Evolutionary conservation across 1,139 yeast genomes (phyloP), one percentile per base, ranked within the genome.

Genomic region (Hanseniaspora sp.): DNA sequence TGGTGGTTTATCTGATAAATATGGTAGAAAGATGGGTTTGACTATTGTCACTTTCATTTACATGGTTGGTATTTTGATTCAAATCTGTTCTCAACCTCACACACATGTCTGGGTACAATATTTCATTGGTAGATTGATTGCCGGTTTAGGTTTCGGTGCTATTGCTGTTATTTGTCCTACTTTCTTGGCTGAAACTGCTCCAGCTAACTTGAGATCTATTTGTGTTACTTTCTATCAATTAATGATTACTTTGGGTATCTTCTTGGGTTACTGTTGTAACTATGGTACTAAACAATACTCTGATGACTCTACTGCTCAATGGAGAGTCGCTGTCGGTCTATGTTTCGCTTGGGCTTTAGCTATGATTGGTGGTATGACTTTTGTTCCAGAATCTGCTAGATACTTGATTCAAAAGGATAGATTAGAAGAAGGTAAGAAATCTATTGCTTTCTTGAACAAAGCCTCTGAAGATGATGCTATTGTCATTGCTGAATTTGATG

Each of bases 351-450:
- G 74, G 74, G 74, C 75, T 30, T 53, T 67, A 52, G 58, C 72
- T 44, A 65, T 73, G 62, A 59, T 71, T 47, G 60, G 67, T 54
- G 90, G 85, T 66, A 78, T 83, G 79, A 61, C 75, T 56, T 71
- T 80, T 63, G 76, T 82, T 70, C 94, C 94, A 58, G 94, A 84
- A 69, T 79, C 90, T 48, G 88, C 94, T 63, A 77, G 94, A 71
- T 84, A 70, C 71, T 76, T 76, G 68, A 74, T 82, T 59, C 76
- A 78, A 58, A 71, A 67, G 53, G 78, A 73, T 58, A 70, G 71
- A 56, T 68, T 78, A 56, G 83, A 74, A 30, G 76, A 75, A 55
- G 92, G 92, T 41, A 74, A 74, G 68, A 59, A 63, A 29, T 69
- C 77, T 51, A 69, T 80, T 56, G 62, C 73, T 18, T 71, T 68